Conservation (phyloP, 2,329 filamentous ascomycete genomes). For the Verticillium dahliae region DNA sequence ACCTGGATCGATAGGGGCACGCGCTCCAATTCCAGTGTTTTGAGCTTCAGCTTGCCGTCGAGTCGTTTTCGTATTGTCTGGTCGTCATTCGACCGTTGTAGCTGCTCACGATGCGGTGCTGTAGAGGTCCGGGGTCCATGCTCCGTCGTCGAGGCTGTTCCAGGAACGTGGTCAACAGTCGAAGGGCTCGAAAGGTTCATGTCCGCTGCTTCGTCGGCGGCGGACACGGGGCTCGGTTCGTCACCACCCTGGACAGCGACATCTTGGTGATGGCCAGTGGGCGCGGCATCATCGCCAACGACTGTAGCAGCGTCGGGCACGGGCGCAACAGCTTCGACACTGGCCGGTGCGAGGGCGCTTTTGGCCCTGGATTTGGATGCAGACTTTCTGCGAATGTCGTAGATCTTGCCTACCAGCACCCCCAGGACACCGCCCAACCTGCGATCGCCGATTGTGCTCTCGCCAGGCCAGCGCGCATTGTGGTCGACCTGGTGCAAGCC, state of each 20-base stretch:
- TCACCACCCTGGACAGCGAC: neutral
- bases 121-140: neutral
- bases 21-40: slow-evolving; percentile 68
- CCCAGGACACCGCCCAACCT: slow-evolving; percentile 64
- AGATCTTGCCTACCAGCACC: slow-evolving; percentile 60
- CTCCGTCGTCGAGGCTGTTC: neutral
- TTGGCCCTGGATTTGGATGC: slow-evolving; percentile 6
- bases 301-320: neutral
- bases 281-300: neutral
- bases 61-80: slow-evolving; percentile 28
- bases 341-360: neutral
- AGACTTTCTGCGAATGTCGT: slow-evolving; percentile 41
- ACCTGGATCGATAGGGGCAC: slow-evolving; percentile 66
- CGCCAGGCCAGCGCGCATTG: slow-evolving; percentile 48
- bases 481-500: slow-evolving; percentile 59
- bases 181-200: neutral
- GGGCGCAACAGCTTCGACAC: neutral
- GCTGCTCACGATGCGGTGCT: neutral
- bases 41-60: slow-evolving; percentile 57
- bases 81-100: slow-evolving; percentile 7
- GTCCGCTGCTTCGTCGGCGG: neutral
- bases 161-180: neutral
- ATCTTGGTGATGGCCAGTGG: neutral
- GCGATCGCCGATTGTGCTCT: slow-evolving; percentile 52
- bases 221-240: neutral